Percentiles rank a stretch among this genome's conserved stretches.
These are phyloP conservation scores for Aspergillus carbonarius DNA, from an alignment of 2,329 filamentous ascomycete species.

Conservation along the genomic window DNA sequence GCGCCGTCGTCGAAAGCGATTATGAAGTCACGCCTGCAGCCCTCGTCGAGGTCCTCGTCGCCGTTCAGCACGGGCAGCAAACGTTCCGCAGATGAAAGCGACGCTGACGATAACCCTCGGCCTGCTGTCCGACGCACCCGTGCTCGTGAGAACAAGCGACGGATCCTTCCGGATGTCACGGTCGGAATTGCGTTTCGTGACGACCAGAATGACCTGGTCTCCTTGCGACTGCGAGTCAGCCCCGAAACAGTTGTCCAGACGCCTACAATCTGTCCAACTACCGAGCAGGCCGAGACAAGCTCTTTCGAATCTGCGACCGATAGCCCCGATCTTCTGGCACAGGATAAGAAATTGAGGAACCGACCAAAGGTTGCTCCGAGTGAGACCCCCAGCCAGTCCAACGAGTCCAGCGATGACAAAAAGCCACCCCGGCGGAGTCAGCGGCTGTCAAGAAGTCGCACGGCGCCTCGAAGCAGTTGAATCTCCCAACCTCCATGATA, in stretches of 20 bases:
- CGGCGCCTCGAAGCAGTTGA: slow-evolving; percentile 9
- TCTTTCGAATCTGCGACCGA: slow-evolving; percentile 11
- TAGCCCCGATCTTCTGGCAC: neutral
- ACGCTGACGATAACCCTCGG: slow-evolving; percentile 37
- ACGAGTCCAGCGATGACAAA: slow-evolving; percentile 15
- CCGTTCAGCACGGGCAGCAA: slow-evolving; percentile 44
- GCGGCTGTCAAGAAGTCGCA: slow-evolving; percentile 19
- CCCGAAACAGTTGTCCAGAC: slow-evolving; percentile 22
- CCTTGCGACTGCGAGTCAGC: slow-evolving; percentile 35
- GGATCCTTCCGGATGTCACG: slow-evolving; percentile 38
- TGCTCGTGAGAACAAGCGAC: slow-evolving; percentile 30
- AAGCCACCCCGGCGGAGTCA: slow-evolving; percentile 23
- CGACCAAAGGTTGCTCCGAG: slow-evolving; percentile 9
- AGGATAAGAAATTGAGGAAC: slow-evolving; percentile 12
- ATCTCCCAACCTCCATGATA: neutral
- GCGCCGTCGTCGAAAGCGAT: slow-evolving; percentile 22
- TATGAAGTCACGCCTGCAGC: slow-evolving; percentile 34
- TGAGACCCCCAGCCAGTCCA: slow-evolving; percentile 14
- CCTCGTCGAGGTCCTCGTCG: slow-evolving; percentile 43
- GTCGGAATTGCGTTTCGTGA: slow-evolving; percentile 41
- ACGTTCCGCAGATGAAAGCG: slow-evolving; percentile 41
- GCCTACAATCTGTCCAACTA: slow-evolving; percentile 1
- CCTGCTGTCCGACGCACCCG: slow-evolving; percentile 29
- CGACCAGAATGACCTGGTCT: slow-evolving; percentile 40
- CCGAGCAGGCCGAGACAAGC: slow-evolving; percentile 7